Percentiles rank a stretch among this genome's conserved stretches.
phyloP scores from a whole-genome alignment of 2,329 filamentous ascomycete species.

The Fusarium haematococcum region DNA sequence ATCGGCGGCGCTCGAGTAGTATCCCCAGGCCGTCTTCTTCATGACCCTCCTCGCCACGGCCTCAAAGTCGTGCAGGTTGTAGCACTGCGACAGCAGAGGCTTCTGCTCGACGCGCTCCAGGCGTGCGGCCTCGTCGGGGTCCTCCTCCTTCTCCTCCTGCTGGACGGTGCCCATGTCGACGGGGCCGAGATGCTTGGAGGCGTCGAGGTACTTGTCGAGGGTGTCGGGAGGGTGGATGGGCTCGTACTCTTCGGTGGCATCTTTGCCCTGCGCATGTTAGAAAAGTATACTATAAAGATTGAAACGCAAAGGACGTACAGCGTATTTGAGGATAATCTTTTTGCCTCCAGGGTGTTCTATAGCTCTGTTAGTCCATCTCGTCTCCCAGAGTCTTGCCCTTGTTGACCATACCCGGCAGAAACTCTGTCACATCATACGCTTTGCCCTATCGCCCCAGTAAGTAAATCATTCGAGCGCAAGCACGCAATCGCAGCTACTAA shows the following conservation, averaged over 20 bases:
- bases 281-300: background rate
- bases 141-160: conserved; percentile 76
- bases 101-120: conserved; percentile 80
- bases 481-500: conserved; percentile 47
- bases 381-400: background rate
- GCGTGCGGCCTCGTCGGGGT: conserved; percentile 69
- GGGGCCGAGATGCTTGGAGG: conserved; percentile 87
- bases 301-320: conserved; percentile 57
- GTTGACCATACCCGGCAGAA: conserved; percentile 73
- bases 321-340: conserved; percentile 97
- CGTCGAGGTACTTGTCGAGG: conserved; percentile 84
- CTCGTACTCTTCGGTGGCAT: conserved; percentile 92
- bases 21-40: conserved; percentile 98
- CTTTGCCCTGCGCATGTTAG: conserved; percentile 72
- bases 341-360: conserved; percentile 87
- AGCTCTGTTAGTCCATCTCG: conserved; percentile 10
- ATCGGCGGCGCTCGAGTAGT: conserved; percentile 90
- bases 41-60: conserved; percentile 88
- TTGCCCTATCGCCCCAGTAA: conserved; percentile 65
- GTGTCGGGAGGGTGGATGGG: conserved; percentile 91
- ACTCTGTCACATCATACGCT: conserved; percentile 91
- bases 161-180: conserved; percentile 89
- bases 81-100: conserved; percentile 87
- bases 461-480: conserved; percentile 16
- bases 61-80: conserved; percentile 96